These are phyloP conservation scores for Colletotrichum falcatum DNA, from an alignment of 2,329 filamentous ascomycete species.

Conservation along the genomic window DNA sequence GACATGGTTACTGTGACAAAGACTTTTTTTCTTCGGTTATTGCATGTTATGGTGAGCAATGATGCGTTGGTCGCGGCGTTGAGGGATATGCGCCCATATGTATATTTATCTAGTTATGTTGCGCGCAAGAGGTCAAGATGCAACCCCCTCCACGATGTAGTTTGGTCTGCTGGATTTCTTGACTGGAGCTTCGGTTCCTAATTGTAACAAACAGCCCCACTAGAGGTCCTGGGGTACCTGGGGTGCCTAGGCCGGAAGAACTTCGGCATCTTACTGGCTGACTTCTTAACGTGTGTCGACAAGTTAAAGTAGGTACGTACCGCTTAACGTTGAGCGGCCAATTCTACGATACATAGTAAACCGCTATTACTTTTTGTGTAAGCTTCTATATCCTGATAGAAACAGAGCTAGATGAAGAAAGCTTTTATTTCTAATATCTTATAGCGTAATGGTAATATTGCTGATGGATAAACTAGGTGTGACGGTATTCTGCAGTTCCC, in stretches of 20 bases:
- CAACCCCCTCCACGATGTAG: conserved; percentile 37
- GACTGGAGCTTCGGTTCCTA: conserved; percentile 36
- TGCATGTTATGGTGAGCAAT: conserved; percentile 35
- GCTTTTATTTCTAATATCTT: too few relatives aligned
- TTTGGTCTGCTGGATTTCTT: conserved; percentile 21
- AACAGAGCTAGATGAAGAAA: too few relatives aligned
- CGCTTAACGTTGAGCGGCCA: conserved; percentile 10
- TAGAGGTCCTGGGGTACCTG: conserved; percentile 30
- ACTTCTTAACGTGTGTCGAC: neutral
- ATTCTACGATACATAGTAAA: neutral
- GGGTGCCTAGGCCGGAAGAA: conserved; percentile 19
- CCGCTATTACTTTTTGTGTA: too few relatives aligned
- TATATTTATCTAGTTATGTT: neutral
- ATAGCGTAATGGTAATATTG: too few relatives aligned
- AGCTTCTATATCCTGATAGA: too few relatives aligned
- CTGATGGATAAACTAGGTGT: too few relatives aligned
- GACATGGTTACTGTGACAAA: conserved; percentile 58
- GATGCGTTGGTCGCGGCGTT: neutral
- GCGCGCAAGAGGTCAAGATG: conserved; percentile 25
- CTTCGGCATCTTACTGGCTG: conserved; percentile 10
- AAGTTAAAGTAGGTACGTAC: neutral
- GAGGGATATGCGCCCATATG: neutral
- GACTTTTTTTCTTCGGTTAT: conserved; percentile 32
- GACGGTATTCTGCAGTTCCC: too few relatives aligned
- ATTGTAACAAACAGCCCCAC: conserved; percentile 36